Evolutionary conservation across 1,284 basidiomycete species (phyloP).

Genomic region (Fomitopsis betulina): DNA sequence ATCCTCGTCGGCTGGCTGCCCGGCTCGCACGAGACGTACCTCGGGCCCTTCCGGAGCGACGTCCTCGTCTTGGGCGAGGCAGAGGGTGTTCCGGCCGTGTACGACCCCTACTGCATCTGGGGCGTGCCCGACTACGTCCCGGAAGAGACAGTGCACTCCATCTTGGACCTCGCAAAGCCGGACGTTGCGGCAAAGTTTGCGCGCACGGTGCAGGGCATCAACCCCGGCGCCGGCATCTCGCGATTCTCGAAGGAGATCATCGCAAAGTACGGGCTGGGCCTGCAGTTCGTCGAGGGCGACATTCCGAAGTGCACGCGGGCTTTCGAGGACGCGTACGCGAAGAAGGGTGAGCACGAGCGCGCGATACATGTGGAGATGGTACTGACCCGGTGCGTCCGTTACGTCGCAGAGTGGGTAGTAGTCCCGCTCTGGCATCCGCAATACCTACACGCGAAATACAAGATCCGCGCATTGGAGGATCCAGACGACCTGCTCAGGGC

Average conservation of each 20-base stretch:
- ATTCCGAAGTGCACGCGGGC: neutral
- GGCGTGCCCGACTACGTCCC: slow-evolving; percentile 1
- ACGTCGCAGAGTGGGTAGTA: neutral
- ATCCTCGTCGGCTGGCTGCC: slow-evolving; percentile 1
- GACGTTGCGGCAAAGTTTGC: neutral
- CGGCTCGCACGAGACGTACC: slow-evolving; percentile 1
- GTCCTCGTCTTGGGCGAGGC: neutral
- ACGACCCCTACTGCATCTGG: slow-evolving; percentile 3
- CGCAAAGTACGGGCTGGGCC: neutral
- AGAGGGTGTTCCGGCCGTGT: neutral
- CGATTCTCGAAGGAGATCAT: slow-evolving; percentile 3
- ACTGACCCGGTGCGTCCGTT: too few species aligned
- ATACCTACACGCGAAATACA: neutral
- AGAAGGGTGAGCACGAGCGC: neutral
- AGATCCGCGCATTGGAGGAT: neutral
- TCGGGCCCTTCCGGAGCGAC: neutral
- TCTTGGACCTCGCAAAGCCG: neutral
- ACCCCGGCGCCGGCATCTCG: slow-evolving; percentile 1
- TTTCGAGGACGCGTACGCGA: neutral
- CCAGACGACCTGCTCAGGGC: neutral
- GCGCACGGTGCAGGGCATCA: neutral
- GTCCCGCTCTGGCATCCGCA: neutral
- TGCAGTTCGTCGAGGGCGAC: neutral
- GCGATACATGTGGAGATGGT: neutral
- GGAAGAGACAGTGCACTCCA: neutral